Conservation (phyloP, 257 asterid genomes). For the Solanum microdontum region DNA sequence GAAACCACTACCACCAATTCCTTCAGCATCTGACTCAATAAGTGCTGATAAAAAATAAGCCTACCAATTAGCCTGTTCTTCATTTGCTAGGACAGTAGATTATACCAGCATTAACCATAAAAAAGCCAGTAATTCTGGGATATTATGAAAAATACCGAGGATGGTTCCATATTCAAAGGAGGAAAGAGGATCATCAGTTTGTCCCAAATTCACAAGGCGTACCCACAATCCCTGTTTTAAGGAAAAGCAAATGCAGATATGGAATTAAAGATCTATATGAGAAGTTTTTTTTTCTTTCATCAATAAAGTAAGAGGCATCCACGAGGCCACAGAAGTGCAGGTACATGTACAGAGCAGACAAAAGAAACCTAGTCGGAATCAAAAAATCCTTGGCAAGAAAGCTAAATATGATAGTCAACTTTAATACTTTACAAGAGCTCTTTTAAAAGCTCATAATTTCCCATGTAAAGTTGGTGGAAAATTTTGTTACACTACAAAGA, state of each 20-base stretch:
- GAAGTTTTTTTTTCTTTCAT: neutral
- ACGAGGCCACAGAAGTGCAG: neutral
- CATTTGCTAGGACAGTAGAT: neutral
- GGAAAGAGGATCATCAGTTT: slow-evolving; percentile 94
- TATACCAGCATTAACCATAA: neutral
- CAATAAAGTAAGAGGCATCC: neutral
- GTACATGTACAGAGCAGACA: neutral
- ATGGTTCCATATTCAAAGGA: slow-evolving; percentile 97
- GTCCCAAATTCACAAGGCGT: slow-evolving; percentile 81
- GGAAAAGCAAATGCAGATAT: slow-evolving; percentile 5
- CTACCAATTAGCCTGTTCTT: slow-evolving; percentile 6
- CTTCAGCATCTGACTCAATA: slow-evolving; percentile 95
- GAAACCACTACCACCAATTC: slow-evolving; percentile 97
- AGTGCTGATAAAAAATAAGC: slow-evolving; percentile 42
- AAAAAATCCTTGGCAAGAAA: neutral
- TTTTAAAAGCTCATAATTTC: neutral
- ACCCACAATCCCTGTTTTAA: slow-evolving; percentile 75
- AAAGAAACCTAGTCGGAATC: neutral
- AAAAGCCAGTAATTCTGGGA: neutral
- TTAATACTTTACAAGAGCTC: neutral
- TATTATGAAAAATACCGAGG: slow-evolving; percentile 42
- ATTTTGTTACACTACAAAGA: neutral
- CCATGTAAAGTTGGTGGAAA: neutral
- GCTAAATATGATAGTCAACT: neutral
- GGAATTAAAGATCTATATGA: neutral